A percentile compares a stretch with the other conserved stretches of the same genome.
These are phyloP conservation scores for Trichosporon sp. DNA, from an alignment of 1,284 basidiomycete species.

Conservation along the genomic window DNA sequence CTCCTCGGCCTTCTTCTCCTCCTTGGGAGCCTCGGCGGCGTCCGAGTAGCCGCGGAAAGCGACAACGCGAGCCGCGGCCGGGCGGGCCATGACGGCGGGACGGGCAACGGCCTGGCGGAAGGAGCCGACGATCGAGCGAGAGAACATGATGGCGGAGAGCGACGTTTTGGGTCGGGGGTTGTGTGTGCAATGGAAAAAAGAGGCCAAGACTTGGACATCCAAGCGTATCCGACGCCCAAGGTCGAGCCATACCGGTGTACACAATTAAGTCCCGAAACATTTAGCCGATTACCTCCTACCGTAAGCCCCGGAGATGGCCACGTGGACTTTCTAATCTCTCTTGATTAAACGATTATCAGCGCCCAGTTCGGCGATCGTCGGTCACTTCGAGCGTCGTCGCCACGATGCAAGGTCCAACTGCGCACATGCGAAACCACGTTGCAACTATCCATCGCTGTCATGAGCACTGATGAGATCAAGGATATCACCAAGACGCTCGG, in stretches of 20 bases:
- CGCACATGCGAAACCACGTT: background rate
- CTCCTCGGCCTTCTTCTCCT: constrained; percentile 7
- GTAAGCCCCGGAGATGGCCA: background rate
- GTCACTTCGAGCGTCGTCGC: background rate
- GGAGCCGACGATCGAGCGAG: constrained; percentile 15
- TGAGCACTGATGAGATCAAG: constrained; percentile 8
- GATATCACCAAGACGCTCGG: constrained; percentile 14
- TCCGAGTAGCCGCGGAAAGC: constrained; percentile 16
- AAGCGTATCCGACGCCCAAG: background rate
- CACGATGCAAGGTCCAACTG: background rate
- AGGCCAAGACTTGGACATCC: background rate
- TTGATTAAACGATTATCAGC: background rate
- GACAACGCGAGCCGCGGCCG: background rate
- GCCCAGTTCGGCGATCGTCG: background rate
- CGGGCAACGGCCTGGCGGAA: constrained; percentile 18
- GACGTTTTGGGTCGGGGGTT: background rate
- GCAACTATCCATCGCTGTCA: background rate
- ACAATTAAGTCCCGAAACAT: background rate
- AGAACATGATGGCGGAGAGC: constrained; percentile 9
- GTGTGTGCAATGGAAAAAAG: background rate
- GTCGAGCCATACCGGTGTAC: background rate
- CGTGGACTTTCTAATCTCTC: background rate
- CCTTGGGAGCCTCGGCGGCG: constrained; percentile 5
- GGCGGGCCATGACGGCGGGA: constrained; percentile 4
- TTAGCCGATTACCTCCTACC: background rate